Percentiles rank a stretch among this genome's conserved stretches.
phyloP scores from a whole-genome alignment of 2,329 filamentous ascomycete species.

The Clonostachys rosea region DNA sequence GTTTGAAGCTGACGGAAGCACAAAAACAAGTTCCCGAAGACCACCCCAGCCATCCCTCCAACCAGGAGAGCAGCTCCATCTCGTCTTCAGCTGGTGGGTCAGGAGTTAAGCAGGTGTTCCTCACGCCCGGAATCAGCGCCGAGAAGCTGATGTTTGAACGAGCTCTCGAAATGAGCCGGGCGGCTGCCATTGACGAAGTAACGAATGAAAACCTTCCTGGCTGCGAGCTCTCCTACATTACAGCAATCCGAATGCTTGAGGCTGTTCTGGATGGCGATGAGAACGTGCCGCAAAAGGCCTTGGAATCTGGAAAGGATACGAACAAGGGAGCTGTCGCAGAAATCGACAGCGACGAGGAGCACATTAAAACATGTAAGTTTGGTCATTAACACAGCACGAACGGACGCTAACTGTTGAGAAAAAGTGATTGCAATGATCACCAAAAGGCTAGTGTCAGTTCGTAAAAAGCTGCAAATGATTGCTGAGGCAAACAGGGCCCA shows the following conservation, averaged over 20 bases:
- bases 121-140: slow-evolving; percentile 86
- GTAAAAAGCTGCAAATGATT: slow-evolving; percentile 58
- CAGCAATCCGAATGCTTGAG: slow-evolving; percentile 91
- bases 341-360: slow-evolving; percentile 65
- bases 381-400: neutral
- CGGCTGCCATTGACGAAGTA: slow-evolving; percentile 92
- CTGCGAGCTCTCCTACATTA: slow-evolving; percentile 90
- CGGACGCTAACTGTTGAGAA: neutral
- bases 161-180: slow-evolving; percentile 92
- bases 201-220: slow-evolving; percentile 82
- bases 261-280: slow-evolving; percentile 86
- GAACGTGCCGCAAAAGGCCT: slow-evolving; percentile 30
- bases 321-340: slow-evolving; percentile 29
- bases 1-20: slow-evolving; percentile 78
- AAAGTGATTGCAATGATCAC: slow-evolving; percentile 61
- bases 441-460: slow-evolving; percentile 48
- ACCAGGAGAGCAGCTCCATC: slow-evolving; percentile 58
- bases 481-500: slow-evolving; percentile 50
- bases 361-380: slow-evolving; percentile 66
- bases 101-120: slow-evolving; percentile 71
- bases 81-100: slow-evolving; percentile 57
- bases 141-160: slow-evolving; percentile 98
- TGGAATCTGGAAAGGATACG: slow-evolving; percentile 19
- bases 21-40: slow-evolving; percentile 79
- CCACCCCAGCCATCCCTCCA: slow-evolving; percentile 81